Evolutionary conservation across 2,329 filamentous ascomycete species (phyloP), one percentile per base, ranked within the genome.

Genomic region (Hyphodiscus sp.): DNA sequence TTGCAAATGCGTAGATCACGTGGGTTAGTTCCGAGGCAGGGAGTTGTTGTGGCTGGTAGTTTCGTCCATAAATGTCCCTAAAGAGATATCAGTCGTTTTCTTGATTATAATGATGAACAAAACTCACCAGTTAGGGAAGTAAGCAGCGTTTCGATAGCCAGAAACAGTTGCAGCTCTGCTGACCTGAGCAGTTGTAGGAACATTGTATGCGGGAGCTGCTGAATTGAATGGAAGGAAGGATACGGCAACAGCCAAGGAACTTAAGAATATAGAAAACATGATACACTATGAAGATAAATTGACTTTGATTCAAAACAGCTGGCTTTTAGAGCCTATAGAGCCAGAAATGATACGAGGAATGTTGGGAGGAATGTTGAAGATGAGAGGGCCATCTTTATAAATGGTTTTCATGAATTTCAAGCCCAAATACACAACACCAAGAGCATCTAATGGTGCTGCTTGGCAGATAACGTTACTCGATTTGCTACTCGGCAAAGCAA

Each of bases 1-100:
- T 91, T 63, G 89, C 86, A 69, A 96, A 96, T 1, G 90, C 79
- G 64, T 82, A 95, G 1, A 95, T 76, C 1, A 95, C 75, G 63
- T 94, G 88, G 0, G 86, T 92, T 49, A 95, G 72, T 58, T 89
- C 75, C 1, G 81, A 75, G 1, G 76, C 81, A 0, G 86, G 86
- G 9, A 95, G 76, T 61, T 89, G 76, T 49, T 85, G 78, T 0
- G 88, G 86, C 52, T 86, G 78, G 65, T 86, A 89, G 58, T 87
- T 81, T 51, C 88, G 79, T 20, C 73, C 83, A 65, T 95, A 94
- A 49, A 89, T 87, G 43, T 81, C 85, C 86, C 77, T 79, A 38
- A 15, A 10, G 15, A 33, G 38, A 20, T 50, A 23, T 51, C 29
- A 47, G 20, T 50, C 43, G 46, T 43, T 11, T 11, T 30, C n/a